phyloP scores from a whole-genome alignment of 371 early-diverging fungal species.

The Cokeromyces recurvatus region DNA sequence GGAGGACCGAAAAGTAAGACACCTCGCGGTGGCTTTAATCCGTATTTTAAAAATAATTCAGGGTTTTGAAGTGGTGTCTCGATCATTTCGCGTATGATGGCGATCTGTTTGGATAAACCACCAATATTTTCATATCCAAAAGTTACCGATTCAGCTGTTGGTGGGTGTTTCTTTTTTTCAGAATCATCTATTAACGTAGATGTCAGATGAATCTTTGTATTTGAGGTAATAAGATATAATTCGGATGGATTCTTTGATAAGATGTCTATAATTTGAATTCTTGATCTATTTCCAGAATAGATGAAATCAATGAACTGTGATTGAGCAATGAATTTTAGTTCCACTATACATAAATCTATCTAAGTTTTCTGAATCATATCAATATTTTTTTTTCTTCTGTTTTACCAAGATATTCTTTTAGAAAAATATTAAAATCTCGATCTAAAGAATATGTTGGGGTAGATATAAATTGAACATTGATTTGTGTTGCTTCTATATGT shows the following conservation, averaged over 20 bases:
- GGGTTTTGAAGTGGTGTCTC: conserved; percentile 83
- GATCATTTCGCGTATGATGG: conserved; percentile 77
- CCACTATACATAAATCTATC: conserved; percentile 30
- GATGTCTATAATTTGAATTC: conserved; percentile 6
- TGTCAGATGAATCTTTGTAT: not conserved
- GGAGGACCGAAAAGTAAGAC: conserved; percentile 96
- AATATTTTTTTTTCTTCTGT: not conserved
- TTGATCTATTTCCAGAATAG: conserved; percentile 16
- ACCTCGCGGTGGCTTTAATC: conserved; percentile 84
- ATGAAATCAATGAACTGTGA: conserved; percentile 51
- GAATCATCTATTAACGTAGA: not conserved
- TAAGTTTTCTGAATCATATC: too few species aligned
- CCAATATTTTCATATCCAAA: conserved; percentile 72
- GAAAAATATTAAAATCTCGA: conserved; percentile 8
- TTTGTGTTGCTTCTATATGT: conserved; percentile 6
- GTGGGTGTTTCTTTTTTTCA: conserved; percentile 6
- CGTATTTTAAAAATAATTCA: conserved; percentile 63
- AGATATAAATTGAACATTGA: conserved; percentile 11
- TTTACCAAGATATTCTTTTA: conserved; percentile 22
- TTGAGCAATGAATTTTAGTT: conserved; percentile 42
- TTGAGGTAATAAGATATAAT: too few species aligned
- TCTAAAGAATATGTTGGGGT: conserved; percentile 1
- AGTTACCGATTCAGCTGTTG: conserved; percentile 3
- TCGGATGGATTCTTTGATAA: too few species aligned
- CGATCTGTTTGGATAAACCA: conserved; percentile 69